These are phyloP conservation scores for Pseudomicrostroma phylloplanum DNA, from an alignment of 1,284 basidiomycete genomes.

Conservation along the genomic window DNA sequence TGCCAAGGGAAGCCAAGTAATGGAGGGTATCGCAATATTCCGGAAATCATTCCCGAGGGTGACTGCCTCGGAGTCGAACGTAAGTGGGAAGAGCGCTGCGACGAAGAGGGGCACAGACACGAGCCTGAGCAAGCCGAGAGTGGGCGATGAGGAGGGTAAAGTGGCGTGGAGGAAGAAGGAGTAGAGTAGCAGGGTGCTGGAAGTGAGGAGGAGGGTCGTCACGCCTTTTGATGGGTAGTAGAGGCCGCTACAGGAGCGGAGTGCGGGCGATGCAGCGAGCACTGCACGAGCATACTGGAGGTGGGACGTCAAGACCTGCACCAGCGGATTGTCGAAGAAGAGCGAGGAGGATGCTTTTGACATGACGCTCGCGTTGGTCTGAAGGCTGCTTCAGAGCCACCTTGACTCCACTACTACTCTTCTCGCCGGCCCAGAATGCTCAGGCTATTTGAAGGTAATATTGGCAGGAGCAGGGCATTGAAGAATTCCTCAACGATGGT, in stretches of 20 bases:
- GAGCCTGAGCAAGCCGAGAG: background rate
- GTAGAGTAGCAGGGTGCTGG: background rate
- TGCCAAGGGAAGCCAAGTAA: background rate
- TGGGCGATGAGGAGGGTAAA: background rate
- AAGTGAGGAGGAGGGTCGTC: background rate
- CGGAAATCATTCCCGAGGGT: background rate
- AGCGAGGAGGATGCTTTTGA: too few species aligned
- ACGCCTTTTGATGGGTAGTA: background rate
- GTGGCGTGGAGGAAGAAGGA: background rate
- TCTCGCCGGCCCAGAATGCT: too few species aligned
- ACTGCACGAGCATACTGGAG: background rate
- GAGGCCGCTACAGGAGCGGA: background rate
- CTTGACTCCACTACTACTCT: too few species aligned
- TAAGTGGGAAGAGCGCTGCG: background rate
- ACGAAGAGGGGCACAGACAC: background rate
- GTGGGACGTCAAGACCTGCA: background rate
- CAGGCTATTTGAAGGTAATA: too few species aligned
- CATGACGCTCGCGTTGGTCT: too few species aligned
- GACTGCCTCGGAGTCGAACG: background rate
- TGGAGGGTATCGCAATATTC: background rate
- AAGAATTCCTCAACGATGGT: too few species aligned
- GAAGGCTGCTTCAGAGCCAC: too few species aligned
- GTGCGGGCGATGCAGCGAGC: background rate
- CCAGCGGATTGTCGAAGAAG: background rate
- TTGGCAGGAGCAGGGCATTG: too few species aligned